These are phyloP conservation scores for Quercus cerris DNA, from an alignment of 306 rosid species.

Conservation along the genomic window DNA sequence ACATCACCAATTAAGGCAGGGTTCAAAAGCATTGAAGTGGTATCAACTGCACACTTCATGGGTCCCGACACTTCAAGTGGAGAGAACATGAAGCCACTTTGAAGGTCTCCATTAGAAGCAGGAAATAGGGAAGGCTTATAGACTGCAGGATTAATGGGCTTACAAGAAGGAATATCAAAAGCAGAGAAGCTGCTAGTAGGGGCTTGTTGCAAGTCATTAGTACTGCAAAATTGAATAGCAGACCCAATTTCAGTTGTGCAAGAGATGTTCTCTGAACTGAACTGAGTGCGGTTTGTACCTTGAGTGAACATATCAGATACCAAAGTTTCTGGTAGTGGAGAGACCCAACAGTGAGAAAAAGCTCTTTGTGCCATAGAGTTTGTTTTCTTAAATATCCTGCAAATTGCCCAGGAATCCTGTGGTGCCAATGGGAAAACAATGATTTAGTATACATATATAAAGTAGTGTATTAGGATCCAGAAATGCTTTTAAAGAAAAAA, in stretches of 20 bases:
- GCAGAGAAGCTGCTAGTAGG: conserved; percentile 31
- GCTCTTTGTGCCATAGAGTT: conserved; percentile 71
- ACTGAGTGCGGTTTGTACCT: conserved; percentile 25
- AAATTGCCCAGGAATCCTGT: conserved; percentile 93
- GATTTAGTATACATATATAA: background rate
- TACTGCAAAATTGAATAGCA: conserved; percentile 28
- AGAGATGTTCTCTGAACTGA: conserved; percentile 39
- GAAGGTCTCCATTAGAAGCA: conserved; percentile 28
- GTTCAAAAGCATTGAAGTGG: conserved; percentile 34
- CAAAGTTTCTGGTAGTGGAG: conserved; percentile 42
- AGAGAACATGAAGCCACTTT: conserved; percentile 45
- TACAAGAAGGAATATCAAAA: conserved; percentile 30
- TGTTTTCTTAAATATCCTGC: conserved; percentile 81
- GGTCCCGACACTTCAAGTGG: conserved; percentile 31
- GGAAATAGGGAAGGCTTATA: conserved; percentile 28
- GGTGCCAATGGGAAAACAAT: background rate
- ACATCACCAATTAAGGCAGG: conserved; percentile 6
- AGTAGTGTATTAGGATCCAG: background rate
- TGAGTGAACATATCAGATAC: conserved; percentile 42
- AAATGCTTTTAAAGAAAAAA: background rate
- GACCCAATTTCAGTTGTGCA: conserved; percentile 44
- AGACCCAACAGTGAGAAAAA: conserved; percentile 54
- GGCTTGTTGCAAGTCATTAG: conserved; percentile 24
- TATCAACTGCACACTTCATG: conserved; percentile 33
- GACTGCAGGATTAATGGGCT: conserved; percentile 24